Conservation (phyloP, 2,329 filamentous ascomycete species). For the Colletotrichum horii region DNA sequence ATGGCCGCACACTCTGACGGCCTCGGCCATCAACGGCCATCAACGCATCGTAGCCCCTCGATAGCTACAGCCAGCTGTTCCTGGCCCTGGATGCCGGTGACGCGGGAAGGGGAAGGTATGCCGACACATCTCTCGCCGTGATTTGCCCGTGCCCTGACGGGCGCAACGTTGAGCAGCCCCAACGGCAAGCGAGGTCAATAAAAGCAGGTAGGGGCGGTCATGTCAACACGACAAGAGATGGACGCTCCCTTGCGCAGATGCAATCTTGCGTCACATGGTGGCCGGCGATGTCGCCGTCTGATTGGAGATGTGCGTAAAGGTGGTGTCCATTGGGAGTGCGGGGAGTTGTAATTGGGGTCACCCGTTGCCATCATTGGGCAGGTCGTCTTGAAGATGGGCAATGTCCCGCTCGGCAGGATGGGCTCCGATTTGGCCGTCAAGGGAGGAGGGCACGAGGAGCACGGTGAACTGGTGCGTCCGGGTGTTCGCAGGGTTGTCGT, state of each 20-base stretch:
- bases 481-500: background rate
- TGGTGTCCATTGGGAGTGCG: conserved; percentile 16
- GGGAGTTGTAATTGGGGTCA: conserved; percentile 9
- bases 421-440: background rate
- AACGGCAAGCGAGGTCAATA: background rate
- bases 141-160: background rate
- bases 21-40: background rate
- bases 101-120: conserved; percentile 3
- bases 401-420: background rate
- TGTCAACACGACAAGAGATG: background rate
- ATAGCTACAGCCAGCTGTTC: background rate
- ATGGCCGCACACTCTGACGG: background rate
- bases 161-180: background rate
- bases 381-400: background rate
- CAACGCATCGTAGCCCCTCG: background rate
- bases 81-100: background rate
- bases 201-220: background rate
- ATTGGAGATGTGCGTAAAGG: conserved; percentile 1
- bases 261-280: conserved; percentile 21
- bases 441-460: background rate
- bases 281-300: conserved; percentile 2
- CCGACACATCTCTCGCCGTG: background rate
- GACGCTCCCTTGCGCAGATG: background rate
- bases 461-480: background rate
- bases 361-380: conserved; percentile 2